phyloP scores from a whole-genome alignment of 345 rosid species.

The Populus alba region DNA sequence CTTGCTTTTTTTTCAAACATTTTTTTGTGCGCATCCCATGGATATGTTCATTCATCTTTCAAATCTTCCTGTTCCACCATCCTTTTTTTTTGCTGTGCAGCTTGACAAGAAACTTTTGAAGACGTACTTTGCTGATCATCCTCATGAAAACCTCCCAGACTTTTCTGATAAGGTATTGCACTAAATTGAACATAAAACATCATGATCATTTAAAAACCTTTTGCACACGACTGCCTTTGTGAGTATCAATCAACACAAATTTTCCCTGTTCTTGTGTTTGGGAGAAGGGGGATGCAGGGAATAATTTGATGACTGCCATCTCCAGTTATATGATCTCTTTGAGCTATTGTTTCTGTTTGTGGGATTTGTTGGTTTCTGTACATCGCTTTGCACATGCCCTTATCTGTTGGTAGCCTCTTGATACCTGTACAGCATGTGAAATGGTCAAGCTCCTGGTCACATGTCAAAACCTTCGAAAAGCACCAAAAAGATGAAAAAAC shows the following conservation, averaged over 20 bases:
- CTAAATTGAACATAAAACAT: slow-evolving; percentile 7
- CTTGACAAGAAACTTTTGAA: slow-evolving; percentile 79
- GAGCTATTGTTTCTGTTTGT: not conserved
- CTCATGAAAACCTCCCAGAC: slow-evolving; percentile 64
- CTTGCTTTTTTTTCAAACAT: not conserved
- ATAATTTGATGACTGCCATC: not conserved
- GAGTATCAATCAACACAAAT: not conserved
- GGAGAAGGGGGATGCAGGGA: not conserved
- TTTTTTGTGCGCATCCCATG: not conserved
- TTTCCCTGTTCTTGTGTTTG: slow-evolving; percentile 1
- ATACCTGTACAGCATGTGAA: not conserved
- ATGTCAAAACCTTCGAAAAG: not conserved
- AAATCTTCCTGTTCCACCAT: not conserved
- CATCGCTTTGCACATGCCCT: not conserved
- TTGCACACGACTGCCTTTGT: not conserved
- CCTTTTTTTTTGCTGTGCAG: slow-evolving; percentile 44
- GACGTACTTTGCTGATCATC: slow-evolving; percentile 67
- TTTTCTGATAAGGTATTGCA: slow-evolving; percentile 75
- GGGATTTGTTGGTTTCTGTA: not conserved
- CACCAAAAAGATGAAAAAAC: too few relatives aligned
- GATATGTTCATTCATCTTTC: not conserved
- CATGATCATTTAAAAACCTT: not conserved
- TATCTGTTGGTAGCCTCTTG: not conserved
- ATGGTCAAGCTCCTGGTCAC: not conserved
- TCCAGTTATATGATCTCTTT: not conserved